A percentile compares a stretch with the other conserved stretches of the same genome.
Conservation (phyloP, 2,329 filamentous ascomycete species). For the Aspergillus luchuensis region DNA sequence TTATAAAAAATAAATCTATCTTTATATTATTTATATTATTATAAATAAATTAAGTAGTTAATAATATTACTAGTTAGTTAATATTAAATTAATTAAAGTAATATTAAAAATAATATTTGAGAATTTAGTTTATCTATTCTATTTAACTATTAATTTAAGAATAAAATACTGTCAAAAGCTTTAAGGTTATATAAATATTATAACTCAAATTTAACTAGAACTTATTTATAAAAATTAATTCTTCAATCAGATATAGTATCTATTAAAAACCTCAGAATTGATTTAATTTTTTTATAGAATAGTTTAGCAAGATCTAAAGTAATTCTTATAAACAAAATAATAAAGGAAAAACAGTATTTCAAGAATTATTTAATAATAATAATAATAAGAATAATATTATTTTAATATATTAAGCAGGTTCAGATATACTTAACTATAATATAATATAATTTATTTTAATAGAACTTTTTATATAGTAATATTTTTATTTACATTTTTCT, state of each 20-base stretch:
- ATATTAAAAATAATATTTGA: no score
- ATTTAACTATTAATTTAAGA: no score
- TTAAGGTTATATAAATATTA: neutral
- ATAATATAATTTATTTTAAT: neutral
- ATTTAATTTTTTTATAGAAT: constrained; percentile 4
- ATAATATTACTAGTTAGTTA: no score
- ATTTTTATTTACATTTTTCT: neutral
- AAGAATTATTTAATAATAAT: no score
- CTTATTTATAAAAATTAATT: neutral
- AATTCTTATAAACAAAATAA: neutral
- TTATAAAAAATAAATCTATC: no score
- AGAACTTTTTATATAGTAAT: neutral
- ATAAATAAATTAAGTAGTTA: no score
- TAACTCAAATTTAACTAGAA: neutral
- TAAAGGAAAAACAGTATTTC: neutral
- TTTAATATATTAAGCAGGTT: neutral
- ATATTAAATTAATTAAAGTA: no score
- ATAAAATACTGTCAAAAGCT: no score
- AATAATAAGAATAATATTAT: neutral
- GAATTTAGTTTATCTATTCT: no score
- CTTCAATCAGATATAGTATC: neutral
- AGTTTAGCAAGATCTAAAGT: neutral
- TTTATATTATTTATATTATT: no score
- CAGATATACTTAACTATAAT: neutral
- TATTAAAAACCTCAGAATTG: neutral